A percentile compares a stretch with the other conserved stretches of the same genome.
These are phyloP conservation scores for Cinnamomum chago DNA, from an alignment of 164 flowering plant species.

Conservation along the genomic window DNA sequence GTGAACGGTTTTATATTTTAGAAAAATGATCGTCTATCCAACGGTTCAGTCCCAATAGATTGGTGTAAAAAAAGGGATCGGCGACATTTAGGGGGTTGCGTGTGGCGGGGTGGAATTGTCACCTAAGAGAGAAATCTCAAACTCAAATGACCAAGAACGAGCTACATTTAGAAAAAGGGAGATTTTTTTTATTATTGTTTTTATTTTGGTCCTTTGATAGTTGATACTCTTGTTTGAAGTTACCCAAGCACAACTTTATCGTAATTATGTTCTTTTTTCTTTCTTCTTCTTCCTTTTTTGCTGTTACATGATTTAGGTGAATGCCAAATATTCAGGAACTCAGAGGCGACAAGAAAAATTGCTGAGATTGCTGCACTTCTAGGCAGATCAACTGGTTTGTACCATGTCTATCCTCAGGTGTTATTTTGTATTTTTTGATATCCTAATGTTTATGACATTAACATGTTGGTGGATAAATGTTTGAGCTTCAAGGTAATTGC, in stretches of 20 bases:
- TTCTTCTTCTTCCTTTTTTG: not conserved
- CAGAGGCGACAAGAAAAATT: constrained; percentile 34
- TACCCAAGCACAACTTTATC: not conserved
- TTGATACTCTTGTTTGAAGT: not conserved
- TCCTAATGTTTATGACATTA: not conserved
- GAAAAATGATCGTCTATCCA: too few species aligned
- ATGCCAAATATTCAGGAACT: constrained; percentile 28
- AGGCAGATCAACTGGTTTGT: constrained; percentile 50
- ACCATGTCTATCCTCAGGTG: constrained; percentile 11
- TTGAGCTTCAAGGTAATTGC: not conserved
- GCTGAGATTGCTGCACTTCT: constrained; percentile 44
- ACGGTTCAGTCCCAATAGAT: too few species aligned
- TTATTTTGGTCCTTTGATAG: not conserved
- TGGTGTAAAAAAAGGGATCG: too few species aligned
- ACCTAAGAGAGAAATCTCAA: too few species aligned
- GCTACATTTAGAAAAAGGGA: not conserved
- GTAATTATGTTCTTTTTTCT: not conserved
- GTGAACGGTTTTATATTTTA: too few species aligned
- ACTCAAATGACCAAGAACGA: too few species aligned
- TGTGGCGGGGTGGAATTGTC: too few species aligned
- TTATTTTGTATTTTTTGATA: constrained; percentile 4
- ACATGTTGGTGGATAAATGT: not conserved
- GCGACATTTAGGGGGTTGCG: too few species aligned
- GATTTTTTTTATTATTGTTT: not conserved
- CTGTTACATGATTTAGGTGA: constrained; percentile 29